Percentiles rank a stretch among this genome's conserved stretches.
Conservation (phyloP, 257 asterid species). For the Nyctanthes arbortristis region DNA sequence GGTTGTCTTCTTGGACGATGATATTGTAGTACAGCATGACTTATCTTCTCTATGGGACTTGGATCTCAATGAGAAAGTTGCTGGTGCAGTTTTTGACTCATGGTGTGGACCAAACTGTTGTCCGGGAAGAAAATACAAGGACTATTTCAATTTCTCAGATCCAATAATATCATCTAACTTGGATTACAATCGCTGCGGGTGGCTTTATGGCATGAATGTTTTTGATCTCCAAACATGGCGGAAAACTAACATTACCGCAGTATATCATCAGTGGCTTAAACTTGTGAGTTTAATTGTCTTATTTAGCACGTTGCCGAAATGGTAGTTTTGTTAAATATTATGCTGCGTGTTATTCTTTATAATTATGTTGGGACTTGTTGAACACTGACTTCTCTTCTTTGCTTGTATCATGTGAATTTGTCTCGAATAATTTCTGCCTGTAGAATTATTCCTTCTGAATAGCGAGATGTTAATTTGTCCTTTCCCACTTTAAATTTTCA, state of each 20-base stretch:
- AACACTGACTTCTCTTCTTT: background rate
- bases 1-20: slow-evolving; percentile 84
- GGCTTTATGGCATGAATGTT: slow-evolving; percentile 81
- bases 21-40: slow-evolving; percentile 77
- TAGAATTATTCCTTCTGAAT: background rate
- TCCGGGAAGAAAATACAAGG: slow-evolving; percentile 66
- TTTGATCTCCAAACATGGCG: slow-evolving; percentile 84
- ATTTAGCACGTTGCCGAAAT: background rate
- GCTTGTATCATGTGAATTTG: slow-evolving; percentile 5
- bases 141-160: slow-evolving; percentile 69
- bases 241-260: slow-evolving; percentile 59
- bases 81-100: slow-evolving; percentile 83
- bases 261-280: slow-evolving; percentile 86
- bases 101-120: slow-evolving; percentile 60
- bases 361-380: background rate
- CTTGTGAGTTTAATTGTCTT: slow-evolving; percentile 48
- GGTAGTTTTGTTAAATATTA: background rate
- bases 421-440: background rate
- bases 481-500: slow-evolving; percentile 28
- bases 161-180: slow-evolving; percentile 53
- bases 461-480: background rate
- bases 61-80: slow-evolving; percentile 75
- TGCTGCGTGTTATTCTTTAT: background rate
- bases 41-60: slow-evolving; percentile 78
- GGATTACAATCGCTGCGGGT: slow-evolving; percentile 55